Evolutionary conservation across 1,284 basidiomycete genomes (phyloP), one percentile per base, ranked within the genome.

Genomic region (Malassezia vespertilionis): DNA sequence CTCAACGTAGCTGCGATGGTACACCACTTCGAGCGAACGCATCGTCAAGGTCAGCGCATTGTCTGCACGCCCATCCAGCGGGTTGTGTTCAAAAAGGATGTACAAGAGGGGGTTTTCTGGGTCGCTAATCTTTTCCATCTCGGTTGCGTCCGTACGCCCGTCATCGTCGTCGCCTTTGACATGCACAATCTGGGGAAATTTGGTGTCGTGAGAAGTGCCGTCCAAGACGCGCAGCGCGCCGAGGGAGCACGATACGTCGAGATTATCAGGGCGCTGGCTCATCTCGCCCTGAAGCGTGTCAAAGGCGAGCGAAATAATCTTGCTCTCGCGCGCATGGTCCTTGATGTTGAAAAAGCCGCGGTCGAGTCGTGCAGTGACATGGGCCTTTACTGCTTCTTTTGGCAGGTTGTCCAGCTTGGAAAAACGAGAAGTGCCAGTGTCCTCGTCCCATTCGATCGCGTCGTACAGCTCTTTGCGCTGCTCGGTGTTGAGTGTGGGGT

Each of bases 21-120:
- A 99, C 46, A 99, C 86, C 58, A 99, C 86, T 73, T 99, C 91
- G 81, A 95, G 85, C 63, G 91, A 87, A 5, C 89, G 80, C 84
- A 99, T 87, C 49, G 82, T 82, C 44, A 95, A 80, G 5, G 83
- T 84, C 45, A 97, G 74, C 0, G 84, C 88, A 62, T 80, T 93
- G 71, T 97, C 91, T 27, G 95, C 90, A 34, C 87, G 81, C 43
- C 84, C 82, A 71, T 96, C 88, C 33, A 96, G 75, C 7, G 93
- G 95, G 58, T 88, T 90, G 52, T 83, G 82, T 74, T 97, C 95
- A 58, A 90, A 86, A 65, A 85, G 86, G 62, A 93, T 74, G 59
- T 79, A 86, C 72, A 99, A 89, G 77, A 99, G 96, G 2, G 90
- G 85, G 41, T 86, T 80, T 26, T 63, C 56, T 12, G 53, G 56